A percentile compares a stretch with the other conserved stretches of the same genome.
phyloP scores from a whole-genome alignment of 805 yeast species.

The Starmerella bombicola region DNA sequence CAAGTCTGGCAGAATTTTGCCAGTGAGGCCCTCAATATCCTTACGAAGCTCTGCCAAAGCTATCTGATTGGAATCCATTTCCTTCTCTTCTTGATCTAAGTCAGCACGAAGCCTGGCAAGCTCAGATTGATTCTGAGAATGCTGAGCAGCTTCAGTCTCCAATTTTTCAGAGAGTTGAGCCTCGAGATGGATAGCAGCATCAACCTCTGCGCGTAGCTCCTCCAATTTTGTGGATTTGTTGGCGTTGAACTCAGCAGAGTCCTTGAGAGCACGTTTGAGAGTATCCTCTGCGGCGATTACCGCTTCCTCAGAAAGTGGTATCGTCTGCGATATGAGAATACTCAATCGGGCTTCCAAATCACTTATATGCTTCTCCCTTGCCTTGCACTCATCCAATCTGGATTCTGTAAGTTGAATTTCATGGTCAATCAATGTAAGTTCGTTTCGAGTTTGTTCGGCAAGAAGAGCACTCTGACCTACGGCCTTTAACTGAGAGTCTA shows the following conservation, averaged over 20 bases:
- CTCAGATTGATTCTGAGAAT: slow-evolving; percentile 9
- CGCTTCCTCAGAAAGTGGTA: slow-evolving; percentile 23
- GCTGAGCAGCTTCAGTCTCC: slow-evolving; percentile 3
- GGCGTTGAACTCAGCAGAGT: slow-evolving; percentile 65
- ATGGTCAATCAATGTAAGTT: slow-evolving; percentile 11
- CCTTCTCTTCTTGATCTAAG: slow-evolving; percentile 27
- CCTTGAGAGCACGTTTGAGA: slow-evolving; percentile 48
- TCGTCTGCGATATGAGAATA: background rate
- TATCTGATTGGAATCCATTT: slow-evolving; percentile 41
- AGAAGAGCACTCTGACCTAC: slow-evolving; percentile 1
- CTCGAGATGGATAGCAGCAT: slow-evolving; percentile 4
- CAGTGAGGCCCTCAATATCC: slow-evolving; percentile 41
- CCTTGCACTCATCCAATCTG: slow-evolving; percentile 2
- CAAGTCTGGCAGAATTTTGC: background rate
- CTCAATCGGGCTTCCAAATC: background rate
- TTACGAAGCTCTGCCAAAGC: slow-evolving; percentile 75
- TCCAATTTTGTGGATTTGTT: slow-evolving; percentile 73
- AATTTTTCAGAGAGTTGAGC: slow-evolving; percentile 5
- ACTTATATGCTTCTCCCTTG: background rate
- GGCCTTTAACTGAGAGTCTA: background rate
- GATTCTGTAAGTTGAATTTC: slow-evolving; percentile 4
- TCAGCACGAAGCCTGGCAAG: slow-evolving; percentile 13
- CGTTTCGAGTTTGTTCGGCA: slow-evolving; percentile 12
- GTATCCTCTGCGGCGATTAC: slow-evolving; percentile 26
- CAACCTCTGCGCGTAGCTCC: slow-evolving; percentile 35